These are phyloP conservation scores for Mucor piriformis DNA, from an alignment of 371 early-diverging fungal species.

Conservation along the genomic window DNA sequence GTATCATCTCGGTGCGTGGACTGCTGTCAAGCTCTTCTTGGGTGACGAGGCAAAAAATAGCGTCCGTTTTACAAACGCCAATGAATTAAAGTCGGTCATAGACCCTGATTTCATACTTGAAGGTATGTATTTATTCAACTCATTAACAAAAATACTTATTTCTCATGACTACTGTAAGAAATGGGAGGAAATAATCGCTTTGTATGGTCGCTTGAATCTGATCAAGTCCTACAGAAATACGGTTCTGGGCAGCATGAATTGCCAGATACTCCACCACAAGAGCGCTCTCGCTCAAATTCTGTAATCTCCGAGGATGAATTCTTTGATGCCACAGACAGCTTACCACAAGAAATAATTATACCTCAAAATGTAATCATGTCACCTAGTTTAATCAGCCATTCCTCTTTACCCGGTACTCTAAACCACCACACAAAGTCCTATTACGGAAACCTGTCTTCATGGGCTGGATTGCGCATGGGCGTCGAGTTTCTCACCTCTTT, in stretches of 20 bases:
- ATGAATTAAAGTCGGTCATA: constrained; percentile 32
- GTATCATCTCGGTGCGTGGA: constrained; percentile 54
- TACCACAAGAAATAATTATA: constrained; percentile 1
- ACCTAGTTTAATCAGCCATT: not conserved
- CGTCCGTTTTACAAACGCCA: constrained; percentile 34
- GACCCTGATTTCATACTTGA: constrained; percentile 25
- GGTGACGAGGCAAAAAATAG: constrained; percentile 39
- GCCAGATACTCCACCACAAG: constrained; percentile 15
- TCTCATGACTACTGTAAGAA: no score
- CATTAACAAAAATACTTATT: no score
- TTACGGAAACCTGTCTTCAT: constrained; percentile 4
- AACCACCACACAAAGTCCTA: not conserved
- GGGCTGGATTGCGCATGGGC: constrained; percentile 35
- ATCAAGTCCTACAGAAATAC: constrained; percentile 36
- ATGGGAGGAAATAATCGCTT: constrained; percentile 39
- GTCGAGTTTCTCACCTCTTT: constrained; percentile 34
- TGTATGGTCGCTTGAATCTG: constrained; percentile 41
- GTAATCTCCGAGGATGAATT: constrained; percentile 20
- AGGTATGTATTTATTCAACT: no score
- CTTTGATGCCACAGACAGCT: constrained; percentile 32
- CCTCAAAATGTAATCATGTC: no score
- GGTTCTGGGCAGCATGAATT: constrained; percentile 20
- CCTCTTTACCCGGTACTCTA: not conserved
- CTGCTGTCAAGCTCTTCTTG: constrained; percentile 40
- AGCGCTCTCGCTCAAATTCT: constrained; percentile 6